Evolutionary conservation across 805 yeast species (phyloP), one percentile per base, ranked within the genome.

Genomic region (Lipomyces kockii): DNA sequence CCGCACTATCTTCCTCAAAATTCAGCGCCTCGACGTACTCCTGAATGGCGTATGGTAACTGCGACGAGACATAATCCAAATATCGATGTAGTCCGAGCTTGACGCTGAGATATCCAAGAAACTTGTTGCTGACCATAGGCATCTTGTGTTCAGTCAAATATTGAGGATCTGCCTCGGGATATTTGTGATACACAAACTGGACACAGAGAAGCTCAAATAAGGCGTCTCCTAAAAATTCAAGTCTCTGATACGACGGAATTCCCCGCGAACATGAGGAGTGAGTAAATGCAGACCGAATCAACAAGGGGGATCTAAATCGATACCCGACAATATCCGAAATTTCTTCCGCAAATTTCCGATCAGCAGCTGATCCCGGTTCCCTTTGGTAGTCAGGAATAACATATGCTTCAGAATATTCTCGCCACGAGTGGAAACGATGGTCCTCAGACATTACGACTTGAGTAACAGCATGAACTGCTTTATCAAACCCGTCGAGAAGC

Each of bases 141-240:
- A 55, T 57, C 52, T 63, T 63, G 22, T 27, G 56, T 29, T 63
- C 61, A 4, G 65, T 63, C 46, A 63, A 25, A 35, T 58, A 55
- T n/a, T 53, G 61, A 20, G 61, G 49, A 29, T 60, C 29, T 27
- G 46, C 43, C 8, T 49, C 32, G 25, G 61, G 65, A 22, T 63
- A 63, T 34, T 37, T 57, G 17, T 63, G 8, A 54, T 46, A 58
- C 5, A 63, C 32, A 8, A 57, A 63, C 20, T 22, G 62, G 12
- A 63, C 62, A 22, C 59, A 52, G 22, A 58, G 51, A 34, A 34
- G 32, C 3, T 63, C 65, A 25, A 63, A 43, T 17, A 63, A 46
- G 12, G 65, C 65, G 29, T 63, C 62, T 3, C 65, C 65, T 11
- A 63, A 27, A 32, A 63, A 63, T 52, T 63, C 65, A 39, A 63